Evolutionary conservation across 164 flowering plant species (phyloP).

Genomic region (Dillenia suffruticosa): DNA sequence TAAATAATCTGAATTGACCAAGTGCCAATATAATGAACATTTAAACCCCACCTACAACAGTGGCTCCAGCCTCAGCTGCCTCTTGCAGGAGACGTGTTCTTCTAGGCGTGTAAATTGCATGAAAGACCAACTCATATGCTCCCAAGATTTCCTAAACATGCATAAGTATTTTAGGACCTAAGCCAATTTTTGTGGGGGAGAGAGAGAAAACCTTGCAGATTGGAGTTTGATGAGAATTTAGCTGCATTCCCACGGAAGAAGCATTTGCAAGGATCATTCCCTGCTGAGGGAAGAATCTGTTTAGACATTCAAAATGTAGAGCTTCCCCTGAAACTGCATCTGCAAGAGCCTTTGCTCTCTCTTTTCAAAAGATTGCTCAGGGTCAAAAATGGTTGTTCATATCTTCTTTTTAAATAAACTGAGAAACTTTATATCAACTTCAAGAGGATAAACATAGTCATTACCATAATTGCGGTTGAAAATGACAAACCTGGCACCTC

Average conservation of each 20-base stretch:
- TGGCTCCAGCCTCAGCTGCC: slow-evolving; percentile 43
- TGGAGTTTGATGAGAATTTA: slow-evolving; percentile 36
- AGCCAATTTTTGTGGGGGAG: background rate
- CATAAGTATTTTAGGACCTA: background rate
- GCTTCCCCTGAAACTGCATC: slow-evolving; percentile 45
- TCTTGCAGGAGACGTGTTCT: slow-evolving; percentile 42
- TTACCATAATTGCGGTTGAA: slow-evolving; percentile 36
- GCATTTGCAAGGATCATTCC: slow-evolving; percentile 65
- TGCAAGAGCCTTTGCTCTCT: slow-evolving; percentile 49
- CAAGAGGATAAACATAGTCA: too few species aligned
- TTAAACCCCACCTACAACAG: slow-evolving; percentile 43
- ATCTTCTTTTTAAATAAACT: too few species aligned
- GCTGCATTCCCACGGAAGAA: slow-evolving; percentile 57
- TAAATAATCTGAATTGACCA: slow-evolving; percentile 43
- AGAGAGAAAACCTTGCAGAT: slow-evolving; percentile 39
- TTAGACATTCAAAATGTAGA: slow-evolving; percentile 19
- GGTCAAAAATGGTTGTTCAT: background rate
- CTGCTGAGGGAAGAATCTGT: slow-evolving; percentile 32
- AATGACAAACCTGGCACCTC: slow-evolving; percentile 38
- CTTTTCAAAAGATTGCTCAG: slow-evolving; percentile 15
- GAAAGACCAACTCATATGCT: slow-evolving; percentile 43
- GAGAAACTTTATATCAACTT: too few species aligned
- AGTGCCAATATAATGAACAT: slow-evolving; percentile 52
- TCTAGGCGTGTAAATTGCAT: slow-evolving; percentile 54
- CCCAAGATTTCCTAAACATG: slow-evolving; percentile 31